phyloP scores from a whole-genome alignment of 768 basidiomycete genomes.

The Russula lepida region DNA sequence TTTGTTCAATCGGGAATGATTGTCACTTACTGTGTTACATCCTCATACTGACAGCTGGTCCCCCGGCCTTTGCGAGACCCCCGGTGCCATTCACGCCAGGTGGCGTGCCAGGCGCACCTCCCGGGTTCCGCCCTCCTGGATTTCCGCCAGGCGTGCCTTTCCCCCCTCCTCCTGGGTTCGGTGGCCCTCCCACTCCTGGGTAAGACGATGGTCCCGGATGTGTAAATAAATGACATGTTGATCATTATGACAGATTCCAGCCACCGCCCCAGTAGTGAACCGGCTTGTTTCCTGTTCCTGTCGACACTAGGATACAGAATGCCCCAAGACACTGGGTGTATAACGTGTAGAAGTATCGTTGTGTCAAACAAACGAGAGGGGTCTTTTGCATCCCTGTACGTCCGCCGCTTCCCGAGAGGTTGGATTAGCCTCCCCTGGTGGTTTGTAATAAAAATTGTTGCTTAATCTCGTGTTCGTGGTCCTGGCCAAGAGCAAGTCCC shows the following conservation, averaged over 20 bases:
- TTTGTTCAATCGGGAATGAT: conserved; percentile 15
- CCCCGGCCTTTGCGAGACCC: conserved; percentile 54
- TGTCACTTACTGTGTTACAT: conserved; percentile 7
- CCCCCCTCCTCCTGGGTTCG: conserved; percentile 74
- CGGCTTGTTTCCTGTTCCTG: not conserved
- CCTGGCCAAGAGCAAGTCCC: not conserved
- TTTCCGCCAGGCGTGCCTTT: conserved; percentile 78
- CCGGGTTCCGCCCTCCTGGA: conserved; percentile 77
- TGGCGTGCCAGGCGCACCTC: conserved; percentile 81
- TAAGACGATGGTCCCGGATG: conserved; percentile 33
- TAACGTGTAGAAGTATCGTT: conserved; percentile 13
- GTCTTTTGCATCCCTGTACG: not conserved
- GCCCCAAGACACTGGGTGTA: not conserved
- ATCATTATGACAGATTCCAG: conserved; percentile 33
- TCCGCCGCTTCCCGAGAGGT: not conserved
- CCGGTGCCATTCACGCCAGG: conserved; percentile 59
- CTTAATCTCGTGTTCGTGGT: not conserved
- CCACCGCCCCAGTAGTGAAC: conserved; percentile 37
- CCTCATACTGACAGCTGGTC: conserved; percentile 39
- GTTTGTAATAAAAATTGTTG: not conserved
- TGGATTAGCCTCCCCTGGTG: not conserved
- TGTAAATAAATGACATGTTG: not conserved
- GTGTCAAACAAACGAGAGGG: conserved; percentile 1
- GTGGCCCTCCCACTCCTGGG: conserved; percentile 75
- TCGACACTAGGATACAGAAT: conserved; percentile 5